phyloP scores from a whole-genome alignment of 495 filamentous ascomycete genomes.

The Hypoxylon intermedium region DNA sequence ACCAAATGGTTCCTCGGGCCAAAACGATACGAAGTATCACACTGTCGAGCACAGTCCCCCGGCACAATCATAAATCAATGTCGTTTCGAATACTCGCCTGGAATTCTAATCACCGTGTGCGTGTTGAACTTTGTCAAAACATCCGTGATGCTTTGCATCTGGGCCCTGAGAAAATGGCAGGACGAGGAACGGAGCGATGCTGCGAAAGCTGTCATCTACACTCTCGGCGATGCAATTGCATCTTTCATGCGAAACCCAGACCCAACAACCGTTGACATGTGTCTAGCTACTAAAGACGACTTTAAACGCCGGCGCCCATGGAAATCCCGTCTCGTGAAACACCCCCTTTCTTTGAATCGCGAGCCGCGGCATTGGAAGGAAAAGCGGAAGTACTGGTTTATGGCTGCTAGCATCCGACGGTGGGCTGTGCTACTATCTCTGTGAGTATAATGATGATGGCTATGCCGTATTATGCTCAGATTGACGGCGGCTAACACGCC shows the following conservation, averaged over 20 bases:
- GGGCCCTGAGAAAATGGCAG: constrained; percentile 12
- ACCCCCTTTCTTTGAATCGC: not conserved
- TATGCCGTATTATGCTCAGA: too few relatives aligned
- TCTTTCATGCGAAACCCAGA: constrained; percentile 46
- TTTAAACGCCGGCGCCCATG: constrained; percentile 10
- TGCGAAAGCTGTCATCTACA: constrained; percentile 17
- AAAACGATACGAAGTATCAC: constrained; percentile 29
- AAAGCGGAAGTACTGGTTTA: not conserved
- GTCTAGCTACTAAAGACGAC: constrained; percentile 36
- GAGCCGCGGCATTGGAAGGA: constrained; percentile 9
- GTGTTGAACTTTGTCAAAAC: constrained; percentile 27
- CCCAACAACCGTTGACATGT: constrained; percentile 39
- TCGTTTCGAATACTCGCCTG: constrained; percentile 34
- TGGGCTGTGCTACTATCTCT: not conserved
- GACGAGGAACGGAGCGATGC: not conserved
- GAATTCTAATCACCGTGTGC: constrained; percentile 34
- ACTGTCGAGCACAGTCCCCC: constrained; percentile 34
- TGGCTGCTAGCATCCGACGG: not conserved
- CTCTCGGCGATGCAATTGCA: constrained; percentile 43
- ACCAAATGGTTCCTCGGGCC: constrained; percentile 35
- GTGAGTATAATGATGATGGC: not conserved
- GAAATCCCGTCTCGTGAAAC: not conserved
- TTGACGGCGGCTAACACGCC: not conserved
- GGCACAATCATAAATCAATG: constrained; percentile 16
- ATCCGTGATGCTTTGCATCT: constrained; percentile 14